Conservation (phyloP, 768 basidiomycete species). For the Candolleomyces efflorescens region DNA sequence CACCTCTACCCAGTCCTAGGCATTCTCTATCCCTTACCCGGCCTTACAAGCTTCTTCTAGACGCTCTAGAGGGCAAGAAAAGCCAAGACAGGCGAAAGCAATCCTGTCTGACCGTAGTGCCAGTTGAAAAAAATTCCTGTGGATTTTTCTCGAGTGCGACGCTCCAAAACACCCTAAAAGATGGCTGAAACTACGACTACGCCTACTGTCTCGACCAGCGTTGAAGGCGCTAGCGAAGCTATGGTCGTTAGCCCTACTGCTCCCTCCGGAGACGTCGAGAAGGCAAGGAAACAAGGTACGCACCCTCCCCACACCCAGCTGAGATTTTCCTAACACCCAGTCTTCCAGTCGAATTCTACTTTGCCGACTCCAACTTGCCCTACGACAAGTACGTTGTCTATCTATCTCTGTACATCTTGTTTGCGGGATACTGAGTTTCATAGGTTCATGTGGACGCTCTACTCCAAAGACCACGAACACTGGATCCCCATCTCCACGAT, state of each 20-base stretch:
- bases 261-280: neutral
- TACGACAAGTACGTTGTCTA: constrained; percentile 63
- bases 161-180: neutral
- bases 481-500: constrained; percentile 89
- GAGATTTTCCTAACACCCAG: neutral
- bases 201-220: neutral
- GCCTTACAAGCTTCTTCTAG: no score
- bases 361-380: constrained; percentile 94
- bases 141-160: no score
- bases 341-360: constrained; percentile 86
- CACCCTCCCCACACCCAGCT: neutral
- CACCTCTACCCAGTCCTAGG: no score
- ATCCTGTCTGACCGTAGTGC: no score
- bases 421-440: neutral
- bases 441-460: constrained; percentile 94
- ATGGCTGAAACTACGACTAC: neutral
- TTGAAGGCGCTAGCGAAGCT: neutral
- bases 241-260: neutral
- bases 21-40: no score
- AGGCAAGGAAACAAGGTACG: constrained; percentile 7
- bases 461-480: constrained; percentile 76
- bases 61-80: no score
- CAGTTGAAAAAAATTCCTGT: neutral
- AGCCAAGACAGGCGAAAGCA: no score
- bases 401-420: neutral